phyloP scores from a whole-genome alignment of 352 stramenopile genomes.

The Pythium folliculosum region DNA sequence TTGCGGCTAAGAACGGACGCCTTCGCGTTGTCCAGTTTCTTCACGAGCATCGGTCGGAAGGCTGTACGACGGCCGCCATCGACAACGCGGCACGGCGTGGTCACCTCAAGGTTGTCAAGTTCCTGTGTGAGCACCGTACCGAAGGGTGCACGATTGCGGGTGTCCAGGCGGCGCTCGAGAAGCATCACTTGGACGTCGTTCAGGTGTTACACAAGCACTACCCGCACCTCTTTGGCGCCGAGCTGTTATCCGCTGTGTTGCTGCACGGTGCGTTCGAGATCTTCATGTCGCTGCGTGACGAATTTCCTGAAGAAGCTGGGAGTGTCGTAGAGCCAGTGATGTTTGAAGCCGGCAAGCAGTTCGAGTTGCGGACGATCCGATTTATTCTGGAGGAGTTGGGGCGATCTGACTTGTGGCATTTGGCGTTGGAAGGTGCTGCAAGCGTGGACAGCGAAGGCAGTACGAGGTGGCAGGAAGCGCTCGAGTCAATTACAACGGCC shows the following conservation, averaged over 20 bases:
- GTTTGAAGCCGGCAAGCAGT: slow-evolving; percentile 1
- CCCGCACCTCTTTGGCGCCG: neutral
- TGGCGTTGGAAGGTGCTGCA: neutral
- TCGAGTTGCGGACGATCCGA: neutral
- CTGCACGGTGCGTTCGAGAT: neutral
- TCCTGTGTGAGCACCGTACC: neutral
- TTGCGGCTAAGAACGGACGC: neutral
- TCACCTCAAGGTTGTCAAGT: neutral
- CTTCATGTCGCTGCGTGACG: neutral
- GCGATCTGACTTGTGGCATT: neutral
- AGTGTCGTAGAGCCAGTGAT: neutral
- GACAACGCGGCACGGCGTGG: neutral
- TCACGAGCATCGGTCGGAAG: neutral
- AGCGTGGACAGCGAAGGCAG: neutral
- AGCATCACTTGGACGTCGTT: neutral
- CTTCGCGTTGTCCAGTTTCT: neutral
- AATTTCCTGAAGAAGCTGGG: neutral
- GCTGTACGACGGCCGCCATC: neutral
- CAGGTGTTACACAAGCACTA: neutral
- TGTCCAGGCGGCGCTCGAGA: neutral
- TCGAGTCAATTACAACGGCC: neutral
- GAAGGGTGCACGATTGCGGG: neutral
- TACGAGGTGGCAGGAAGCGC: neutral
- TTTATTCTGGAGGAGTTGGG: neutral
- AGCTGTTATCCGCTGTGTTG: neutral